These are phyloP conservation scores for Pestalotiopsis sp. DNA, from an alignment of 2,329 filamentous ascomycete genomes.

Conservation along the genomic window DNA sequence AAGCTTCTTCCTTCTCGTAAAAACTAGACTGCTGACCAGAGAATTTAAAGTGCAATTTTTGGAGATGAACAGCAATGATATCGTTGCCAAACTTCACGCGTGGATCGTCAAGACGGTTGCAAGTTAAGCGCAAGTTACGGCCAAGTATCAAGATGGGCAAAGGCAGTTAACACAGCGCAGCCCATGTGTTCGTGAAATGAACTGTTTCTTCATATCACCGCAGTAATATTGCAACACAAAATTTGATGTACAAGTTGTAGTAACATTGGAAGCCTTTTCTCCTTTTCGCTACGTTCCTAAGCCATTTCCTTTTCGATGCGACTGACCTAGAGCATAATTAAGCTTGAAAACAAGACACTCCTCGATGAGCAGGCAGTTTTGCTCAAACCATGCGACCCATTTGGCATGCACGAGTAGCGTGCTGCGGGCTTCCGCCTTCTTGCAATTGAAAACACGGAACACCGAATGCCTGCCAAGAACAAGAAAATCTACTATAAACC, in stretches of 20 bases:
- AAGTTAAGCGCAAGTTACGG: no score
- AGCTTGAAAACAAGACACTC: neutral
- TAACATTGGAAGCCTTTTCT: neutral
- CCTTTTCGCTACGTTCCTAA: neutral
- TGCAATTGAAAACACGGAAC: neutral
- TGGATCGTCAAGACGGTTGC: slow-evolving; percentile 6
- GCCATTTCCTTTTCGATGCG: neutral
- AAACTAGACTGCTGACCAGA: neutral
- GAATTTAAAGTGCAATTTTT: slow-evolving; percentile 1
- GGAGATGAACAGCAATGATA: slow-evolving; percentile 12
- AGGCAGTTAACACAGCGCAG: neutral
- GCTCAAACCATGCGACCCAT: neutral
- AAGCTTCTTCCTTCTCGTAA: neutral
- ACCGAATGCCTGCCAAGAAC: neutral
- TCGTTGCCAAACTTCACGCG: slow-evolving; percentile 8
- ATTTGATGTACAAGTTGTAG: neutral
- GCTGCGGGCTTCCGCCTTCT: neutral
- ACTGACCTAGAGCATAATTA: neutral
- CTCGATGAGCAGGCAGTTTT: neutral
- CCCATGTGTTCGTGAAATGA: neutral
- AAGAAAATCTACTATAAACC: neutral
- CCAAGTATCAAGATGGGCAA: neutral
- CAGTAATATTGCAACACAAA: neutral
- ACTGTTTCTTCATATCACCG: neutral
- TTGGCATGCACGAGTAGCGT: neutral